A percentile compares a stretch with the other conserved stretches of the same genome.
Conservation (phyloP, 208 protist genomes). For the Vickermania ingenoplastis region DNA sequence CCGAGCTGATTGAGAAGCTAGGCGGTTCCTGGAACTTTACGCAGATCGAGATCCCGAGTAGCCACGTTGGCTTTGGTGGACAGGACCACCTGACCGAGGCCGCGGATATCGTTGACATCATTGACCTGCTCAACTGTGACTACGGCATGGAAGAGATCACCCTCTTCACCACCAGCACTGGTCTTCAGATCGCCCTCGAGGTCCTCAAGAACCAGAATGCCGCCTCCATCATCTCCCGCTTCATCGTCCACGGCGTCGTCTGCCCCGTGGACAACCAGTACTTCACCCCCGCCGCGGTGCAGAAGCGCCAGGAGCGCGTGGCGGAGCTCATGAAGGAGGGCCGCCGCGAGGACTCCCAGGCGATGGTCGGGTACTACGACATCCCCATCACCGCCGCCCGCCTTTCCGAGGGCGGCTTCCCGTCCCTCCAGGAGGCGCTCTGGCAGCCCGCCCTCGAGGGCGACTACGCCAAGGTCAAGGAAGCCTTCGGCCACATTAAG, state of each 20-base stretch:
- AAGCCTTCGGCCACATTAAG: conserved; percentile 20
- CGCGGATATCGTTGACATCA: conserved; percentile 63
- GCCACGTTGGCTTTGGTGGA: conserved; percentile 36
- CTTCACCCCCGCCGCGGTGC: conserved; percentile 22
- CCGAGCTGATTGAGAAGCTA: conserved; percentile 24
- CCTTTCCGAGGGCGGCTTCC: conserved; percentile 23
- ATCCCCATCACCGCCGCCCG: conserved; percentile 58
- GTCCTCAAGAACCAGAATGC: conserved; percentile 24
- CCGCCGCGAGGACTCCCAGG: conserved; percentile 32
- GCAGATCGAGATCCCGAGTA: conserved; percentile 54
- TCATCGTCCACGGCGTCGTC: conserved; percentile 65
- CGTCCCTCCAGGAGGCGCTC: conserved; percentile 67
- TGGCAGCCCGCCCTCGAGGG: conserved; percentile 41
- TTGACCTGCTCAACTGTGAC: conserved; percentile 29
- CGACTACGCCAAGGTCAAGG: conserved; percentile 15
- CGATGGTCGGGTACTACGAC: conserved; percentile 48
- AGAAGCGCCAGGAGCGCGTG: conserved; percentile 21
- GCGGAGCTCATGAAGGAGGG: conserved; percentile 23
- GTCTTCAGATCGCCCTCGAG: conserved; percentile 59
- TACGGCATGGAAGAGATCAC: conserved; percentile 47
- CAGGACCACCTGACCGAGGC: conserved; percentile 50
- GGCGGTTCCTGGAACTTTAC: conserved; percentile 35
- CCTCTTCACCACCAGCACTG: conserved; percentile 65
- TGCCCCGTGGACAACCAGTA: conserved; percentile 15
- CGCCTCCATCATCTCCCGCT: conserved; percentile 28